A percentile compares a stretch with the other conserved stretches of the same genome.
Evolutionary conservation across 2,329 filamentous ascomycete species (phyloP).

Genomic region (Cylindrodendrum hubeiense): DNA sequence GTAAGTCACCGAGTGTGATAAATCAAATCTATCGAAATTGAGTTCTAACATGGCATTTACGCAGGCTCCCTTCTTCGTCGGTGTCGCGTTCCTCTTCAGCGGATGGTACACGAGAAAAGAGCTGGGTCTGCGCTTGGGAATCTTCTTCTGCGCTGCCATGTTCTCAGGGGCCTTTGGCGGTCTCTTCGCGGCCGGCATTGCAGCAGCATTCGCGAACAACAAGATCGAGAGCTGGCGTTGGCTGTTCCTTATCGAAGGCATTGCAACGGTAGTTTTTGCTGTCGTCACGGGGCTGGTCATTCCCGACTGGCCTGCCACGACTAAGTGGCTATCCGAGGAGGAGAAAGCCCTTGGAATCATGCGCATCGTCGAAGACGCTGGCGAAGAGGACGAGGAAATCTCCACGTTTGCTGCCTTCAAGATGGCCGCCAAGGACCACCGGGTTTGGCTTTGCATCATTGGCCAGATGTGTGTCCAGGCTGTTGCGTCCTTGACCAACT

Average conservation of each 20-base stretch:
- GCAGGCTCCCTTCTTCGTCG: slow-evolving; percentile 42
- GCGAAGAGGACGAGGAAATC: slow-evolving; percentile 35
- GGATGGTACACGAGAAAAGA: slow-evolving; percentile 47
- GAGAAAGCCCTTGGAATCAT: slow-evolving; percentile 25
- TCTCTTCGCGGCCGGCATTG: slow-evolving; percentile 57
- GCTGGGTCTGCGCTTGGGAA: slow-evolving; percentile 41
- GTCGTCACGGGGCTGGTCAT: slow-evolving; percentile 21
- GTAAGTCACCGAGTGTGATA: background rate
- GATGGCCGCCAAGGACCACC: slow-evolving; percentile 43
- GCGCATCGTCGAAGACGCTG: slow-evolving; percentile 28
- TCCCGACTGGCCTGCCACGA: slow-evolving; percentile 29
- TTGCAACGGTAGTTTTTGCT: slow-evolving; percentile 22
- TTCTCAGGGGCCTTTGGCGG: slow-evolving; percentile 58
- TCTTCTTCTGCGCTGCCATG: slow-evolving; percentile 51
- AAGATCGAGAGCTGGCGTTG: slow-evolving; percentile 30
- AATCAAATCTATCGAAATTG: rapidly evolving
- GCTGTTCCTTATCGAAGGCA: slow-evolving; percentile 31
- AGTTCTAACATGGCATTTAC: background rate
- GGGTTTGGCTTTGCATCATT: slow-evolving; percentile 44
- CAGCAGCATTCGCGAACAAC: slow-evolving; percentile 39
- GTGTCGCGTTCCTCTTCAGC: slow-evolving; percentile 43
- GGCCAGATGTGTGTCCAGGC: slow-evolving; percentile 46
- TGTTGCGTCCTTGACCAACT: slow-evolving; percentile 48
- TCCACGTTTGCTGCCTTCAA: slow-evolving; percentile 38
- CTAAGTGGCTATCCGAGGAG: slow-evolving; percentile 23